phyloP scores from a whole-genome alignment of 352 stramenopile species.

The Thraustotheca clavata region DNA sequence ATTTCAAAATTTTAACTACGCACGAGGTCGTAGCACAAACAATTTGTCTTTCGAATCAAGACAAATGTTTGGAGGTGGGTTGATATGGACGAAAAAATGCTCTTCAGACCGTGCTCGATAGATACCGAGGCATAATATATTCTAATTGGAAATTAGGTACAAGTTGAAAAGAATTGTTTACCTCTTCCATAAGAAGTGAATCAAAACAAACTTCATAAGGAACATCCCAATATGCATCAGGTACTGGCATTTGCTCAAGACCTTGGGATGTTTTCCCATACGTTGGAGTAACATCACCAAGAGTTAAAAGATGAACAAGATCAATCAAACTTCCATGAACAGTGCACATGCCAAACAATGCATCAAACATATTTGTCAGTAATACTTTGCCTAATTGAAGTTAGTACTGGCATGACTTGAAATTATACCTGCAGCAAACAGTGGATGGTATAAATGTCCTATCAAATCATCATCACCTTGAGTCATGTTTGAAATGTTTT shows the following conservation, averaged over 20 bases:
- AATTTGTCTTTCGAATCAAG: background rate
- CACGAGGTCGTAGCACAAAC: background rate
- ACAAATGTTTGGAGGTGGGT: background rate
- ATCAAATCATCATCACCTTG: background rate
- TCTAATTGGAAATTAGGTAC: background rate
- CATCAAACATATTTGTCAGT: conserved; percentile 66
- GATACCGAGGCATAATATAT: background rate
- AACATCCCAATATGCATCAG: conserved; percentile 44
- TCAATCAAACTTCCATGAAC: conserved; percentile 54
- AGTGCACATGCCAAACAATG: conserved; percentile 48
- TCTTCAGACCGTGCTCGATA: background rate
- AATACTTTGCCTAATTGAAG: conserved; percentile 45
- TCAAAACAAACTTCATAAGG: conserved; percentile 52
- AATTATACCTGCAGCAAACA: conserved; percentile 12
- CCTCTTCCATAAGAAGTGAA: conserved; percentile 35
- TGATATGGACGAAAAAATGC: background rate
- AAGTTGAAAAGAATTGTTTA: background rate
- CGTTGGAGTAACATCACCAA: too few relatives aligned
- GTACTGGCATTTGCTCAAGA: conserved; percentile 46
- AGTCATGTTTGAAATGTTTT: background rate
- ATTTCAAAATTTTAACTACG: too few relatives aligned
- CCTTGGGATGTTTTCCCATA: conserved; percentile 29
- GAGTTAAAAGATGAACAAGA: conserved; percentile 54
- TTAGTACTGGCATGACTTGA: background rate
- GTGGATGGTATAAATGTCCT: conserved; percentile 4